These are phyloP conservation scores for Physcomitrellopsis africana DNA, from an alignment of 225 moss, liverwort and hornwort species.

Conservation along the genomic window DNA sequence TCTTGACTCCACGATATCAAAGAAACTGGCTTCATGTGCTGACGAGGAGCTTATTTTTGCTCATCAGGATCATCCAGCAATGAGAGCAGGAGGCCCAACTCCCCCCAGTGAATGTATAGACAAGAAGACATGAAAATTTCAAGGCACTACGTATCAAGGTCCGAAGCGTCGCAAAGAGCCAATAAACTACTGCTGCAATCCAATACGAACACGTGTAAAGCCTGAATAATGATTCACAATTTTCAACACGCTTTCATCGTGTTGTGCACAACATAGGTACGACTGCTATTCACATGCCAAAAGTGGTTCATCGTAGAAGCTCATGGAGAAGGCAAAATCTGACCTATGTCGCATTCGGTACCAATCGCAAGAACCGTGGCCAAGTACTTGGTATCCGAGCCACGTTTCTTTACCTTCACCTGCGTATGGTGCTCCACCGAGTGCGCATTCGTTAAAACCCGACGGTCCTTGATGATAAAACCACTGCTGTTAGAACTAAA, in stretches of 20 bases:
- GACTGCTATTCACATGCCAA: constrained; percentile 19
- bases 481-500: constrained; percentile 98
- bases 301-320: constrained; percentile 19
- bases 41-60: background rate
- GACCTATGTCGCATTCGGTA: constrained; percentile 99
- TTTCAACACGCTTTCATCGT: background rate
- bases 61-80: constrained; percentile 18
- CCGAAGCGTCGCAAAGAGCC: constrained; percentile 4
- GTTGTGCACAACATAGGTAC: background rate
- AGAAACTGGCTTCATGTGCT: constrained; percentile 6
- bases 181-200: constrained; percentile 7
- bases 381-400: constrained; percentile 96
- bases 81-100: constrained; percentile 7
- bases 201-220: constrained; percentile 1
- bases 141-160: background rate
- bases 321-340: constrained; percentile 31
- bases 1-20: background rate
- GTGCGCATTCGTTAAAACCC: constrained; percentile 96
- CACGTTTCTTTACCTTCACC: constrained; percentile 99
- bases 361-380: constrained; percentile 98
- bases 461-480: constrained; percentile 87
- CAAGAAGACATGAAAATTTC: constrained; percentile 1
- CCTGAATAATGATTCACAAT: background rate
- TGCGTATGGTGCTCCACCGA: constrained; percentile 99
- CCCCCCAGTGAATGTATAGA: constrained; percentile 2